Base-by-base conservation (phyloP, 345 rosid genomes). In the Citropsis articulata region DNA sequence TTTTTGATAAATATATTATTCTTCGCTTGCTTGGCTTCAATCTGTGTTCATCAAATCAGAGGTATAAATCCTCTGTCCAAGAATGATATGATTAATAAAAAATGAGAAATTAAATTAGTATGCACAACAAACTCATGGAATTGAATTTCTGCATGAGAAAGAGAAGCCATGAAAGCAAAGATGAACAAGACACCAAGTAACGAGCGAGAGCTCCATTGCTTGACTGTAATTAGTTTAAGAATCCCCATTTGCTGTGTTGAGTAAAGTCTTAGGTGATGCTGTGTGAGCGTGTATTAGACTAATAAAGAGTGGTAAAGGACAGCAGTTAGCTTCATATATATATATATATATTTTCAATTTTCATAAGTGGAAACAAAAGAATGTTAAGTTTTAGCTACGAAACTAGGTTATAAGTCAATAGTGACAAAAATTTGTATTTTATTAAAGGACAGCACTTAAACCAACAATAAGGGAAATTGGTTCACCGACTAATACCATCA, bases 61-160 rank as follows among this genome's bases (percentile, higher is more conserved):
- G 5, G 69, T 53, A 3, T 66, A 6, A 21, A 59, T 40, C 45
- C 38, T 21, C 28, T 70, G 59, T 55, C 19, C 55, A 75, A 40
- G 36, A 28, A 31, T 22, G 48, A 28, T 2, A 74, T 57, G 9
- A 40, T 9, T 40, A 12, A 28, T 10, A 19, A 28, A 53, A 0
- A 9, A 45, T 19, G 12, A 35, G 77, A 21, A 40, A 9, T 9
- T 38, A 38, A 38, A 38, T n/a, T 61, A 66, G 60, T 68, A 76
- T 87, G 12, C 84, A 94, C 98, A 82, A 89, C 84, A 81, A 93
- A 94, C 75, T 91, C 91, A 84, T 91, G 97, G 83, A 83, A 87
- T 78, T 90, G 94, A 85, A 68, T 80, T 86, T 85, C 91, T 30
- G 90, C 93, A 60, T 66, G 81, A 4, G 90, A 83, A 75, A 78